phyloP scores from a whole-genome alignment of 345 rosid genomes.

The Eutrema japonicum region DNA sequence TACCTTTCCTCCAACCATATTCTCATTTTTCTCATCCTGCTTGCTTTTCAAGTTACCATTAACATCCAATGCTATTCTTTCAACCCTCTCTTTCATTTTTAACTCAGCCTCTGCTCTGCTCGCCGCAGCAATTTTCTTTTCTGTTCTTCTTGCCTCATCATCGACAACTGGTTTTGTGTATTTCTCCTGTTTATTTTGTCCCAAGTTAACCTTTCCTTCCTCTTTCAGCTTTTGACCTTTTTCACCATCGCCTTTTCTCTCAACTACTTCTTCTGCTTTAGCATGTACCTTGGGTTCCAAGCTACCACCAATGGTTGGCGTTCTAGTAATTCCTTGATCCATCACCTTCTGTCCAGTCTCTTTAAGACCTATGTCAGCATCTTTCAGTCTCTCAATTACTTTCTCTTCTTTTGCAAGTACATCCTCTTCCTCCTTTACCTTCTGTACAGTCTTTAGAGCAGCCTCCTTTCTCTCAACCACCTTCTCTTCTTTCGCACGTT shows the following conservation, averaged over 20 bases:
- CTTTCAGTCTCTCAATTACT: constrained; percentile 9
- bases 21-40: constrained; percentile 17
- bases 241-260: constrained; percentile 23
- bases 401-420: constrained; percentile 22
- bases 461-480: constrained; percentile 32
- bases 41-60: background rate
- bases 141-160: constrained; percentile 26
- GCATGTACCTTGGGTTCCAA: constrained; percentile 17
- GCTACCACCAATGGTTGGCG: constrained; percentile 19
- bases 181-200: constrained; percentile 8
- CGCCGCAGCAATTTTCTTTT: background rate
- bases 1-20: background rate
- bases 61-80: constrained; percentile 2
- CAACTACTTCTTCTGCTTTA: constrained; percentile 4
- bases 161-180: constrained; percentile 7
- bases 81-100: constrained; percentile 23
- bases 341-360: constrained; percentile 4
- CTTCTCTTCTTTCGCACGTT: constrained; percentile 27
- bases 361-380: background rate
- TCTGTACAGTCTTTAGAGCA: constrained; percentile 10
- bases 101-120: constrained; percentile 9
- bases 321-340: background rate
- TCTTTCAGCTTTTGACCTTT: constrained; percentile 22
- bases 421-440: constrained; percentile 31
- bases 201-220: constrained; percentile 12